These are phyloP conservation scores for Oldenlandia corymbosa DNA, from an alignment of 257 asterid genomes.

Conservation along the genomic window DNA sequence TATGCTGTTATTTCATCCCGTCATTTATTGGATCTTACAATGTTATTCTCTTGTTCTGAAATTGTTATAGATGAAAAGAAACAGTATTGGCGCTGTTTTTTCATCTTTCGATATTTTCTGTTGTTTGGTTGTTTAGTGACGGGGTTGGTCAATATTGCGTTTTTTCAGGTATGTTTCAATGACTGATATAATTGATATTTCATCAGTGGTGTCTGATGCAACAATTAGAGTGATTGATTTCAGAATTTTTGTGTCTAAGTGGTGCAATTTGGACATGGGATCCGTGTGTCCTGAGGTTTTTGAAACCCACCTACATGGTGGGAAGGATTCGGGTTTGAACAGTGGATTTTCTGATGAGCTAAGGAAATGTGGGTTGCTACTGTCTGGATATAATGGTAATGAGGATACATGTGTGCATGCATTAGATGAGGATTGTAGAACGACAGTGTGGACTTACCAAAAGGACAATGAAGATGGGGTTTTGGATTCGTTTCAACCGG, in stretches of 20 bases:
- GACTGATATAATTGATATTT: conserved; percentile 69
- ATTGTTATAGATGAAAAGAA: background rate
- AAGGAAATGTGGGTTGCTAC: conserved; percentile 59
- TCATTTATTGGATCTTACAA: background rate
- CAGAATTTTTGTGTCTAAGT: conserved; percentile 53
- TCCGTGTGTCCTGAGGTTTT: conserved; percentile 28
- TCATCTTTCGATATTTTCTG: background rate
- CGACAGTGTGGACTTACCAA: conserved; percentile 81
- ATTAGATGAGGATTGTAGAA: conserved; percentile 70
- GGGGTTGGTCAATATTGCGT: background rate
- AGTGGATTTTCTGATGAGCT: conserved; percentile 36
- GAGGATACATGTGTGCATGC: conserved; percentile 49
- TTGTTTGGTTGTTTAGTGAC: conserved; percentile 2
- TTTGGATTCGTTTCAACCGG: conserved; percentile 79
- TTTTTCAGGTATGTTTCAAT: conserved; percentile 74
- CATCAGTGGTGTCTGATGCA: conserved; percentile 45
- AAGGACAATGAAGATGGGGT: conserved; percentile 45
- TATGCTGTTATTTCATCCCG: background rate
- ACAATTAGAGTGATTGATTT: conserved; percentile 63
- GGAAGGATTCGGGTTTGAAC: background rate
- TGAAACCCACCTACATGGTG: background rate
- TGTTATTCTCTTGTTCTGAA: background rate
- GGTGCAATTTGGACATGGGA: conserved; percentile 62
- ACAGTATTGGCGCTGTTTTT: background rate
- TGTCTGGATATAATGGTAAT: conserved; percentile 59